Base-by-base conservation (phyloP, 257 asterid genomes). In the Nyctanthes arbortristis region DNA sequence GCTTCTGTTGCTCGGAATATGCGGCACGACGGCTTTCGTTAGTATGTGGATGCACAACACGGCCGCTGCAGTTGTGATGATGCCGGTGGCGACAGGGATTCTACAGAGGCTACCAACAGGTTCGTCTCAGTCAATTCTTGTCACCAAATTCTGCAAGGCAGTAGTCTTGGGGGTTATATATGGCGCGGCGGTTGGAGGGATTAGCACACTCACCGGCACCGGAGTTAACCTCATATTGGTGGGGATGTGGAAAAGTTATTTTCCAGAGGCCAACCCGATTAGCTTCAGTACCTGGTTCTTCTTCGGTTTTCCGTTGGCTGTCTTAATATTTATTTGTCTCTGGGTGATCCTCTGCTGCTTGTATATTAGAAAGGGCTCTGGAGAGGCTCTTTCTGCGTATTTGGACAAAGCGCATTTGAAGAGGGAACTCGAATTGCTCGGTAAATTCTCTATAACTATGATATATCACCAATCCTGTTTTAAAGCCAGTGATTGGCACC, bases 31-130 rank as follows among this genome's bases (percentile, higher is more conserved):
- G 3, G 89, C 91, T 1, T 93, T 93, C 24, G 92, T 93, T 12
- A 90, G 97, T 85, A 93, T 93, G 98, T 90, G 98, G 98, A 83
- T 93, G 97, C 96, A 88, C 84, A 93, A 93, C 89, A 93, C 87
- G 82, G 98, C 97, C 16, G 88, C 95, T 0, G 90, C 98, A 0
- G 78, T 93, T 29, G 81, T 93, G 93, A 93, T 93, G 97, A 90
- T 90, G 93, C 97, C 98, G 0, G 98, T 90, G 5, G 98, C 97
- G 0, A 93, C 96, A 2, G 98, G 98, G 5, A 87, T 93, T 11
- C 12, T 93, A 35, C 97, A 88, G 14, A 61, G 83, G 40, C 18
- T 93, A 32, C 95, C 93, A 10, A 10, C 89, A 58, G 89, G 82
- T 1, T 79, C 88, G 78, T 11, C 29, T 0, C 84, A 59, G 8